phyloP scores from a whole-genome alignment of 1,139 yeast species.

The Suhomyces choctaworum region DNA sequence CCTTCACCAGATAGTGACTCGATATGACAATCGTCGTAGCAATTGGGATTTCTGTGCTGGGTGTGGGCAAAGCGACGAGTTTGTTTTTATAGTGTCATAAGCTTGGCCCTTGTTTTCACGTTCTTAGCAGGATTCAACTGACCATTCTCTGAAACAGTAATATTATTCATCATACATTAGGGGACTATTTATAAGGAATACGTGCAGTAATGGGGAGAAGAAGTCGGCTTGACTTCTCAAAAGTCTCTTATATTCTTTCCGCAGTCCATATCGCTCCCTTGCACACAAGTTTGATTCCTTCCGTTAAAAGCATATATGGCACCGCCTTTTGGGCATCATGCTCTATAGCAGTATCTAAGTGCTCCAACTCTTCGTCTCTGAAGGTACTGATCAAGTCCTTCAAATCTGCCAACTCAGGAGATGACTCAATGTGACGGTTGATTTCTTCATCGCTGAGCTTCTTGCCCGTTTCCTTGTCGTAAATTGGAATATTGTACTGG shows the following conservation, averaged over 20 bases:
- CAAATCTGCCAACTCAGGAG: conserved; percentile 60
- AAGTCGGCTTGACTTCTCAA: no score
- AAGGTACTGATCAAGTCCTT: conserved; percentile 69
- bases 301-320: conserved; percentile 86
- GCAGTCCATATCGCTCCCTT: conserved; percentile 91
- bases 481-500: conserved; percentile 51
- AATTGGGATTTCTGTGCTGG: no score
- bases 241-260: conserved; percentile 68
- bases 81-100: no score
- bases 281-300: conserved; percentile 80
- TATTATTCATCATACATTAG: no score
- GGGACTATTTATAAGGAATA: no score
- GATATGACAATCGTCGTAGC: no score
- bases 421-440: conserved; percentile 28
- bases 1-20: no score
- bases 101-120: no score
- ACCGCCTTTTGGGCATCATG: conserved; percentile 92
- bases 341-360: conserved; percentile 87
- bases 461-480: conserved; percentile 46
- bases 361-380: conserved; percentile 95
- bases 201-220: no score
- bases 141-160: no score
- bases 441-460: conserved; percentile 25
- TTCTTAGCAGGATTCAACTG: no score
- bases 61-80: no score